A percentile compares a stretch with the other conserved stretches of the same genome.
Evolutionary conservation across 305 asterid genomes (phyloP).

Genomic region (Solanum hybrid): DNA sequence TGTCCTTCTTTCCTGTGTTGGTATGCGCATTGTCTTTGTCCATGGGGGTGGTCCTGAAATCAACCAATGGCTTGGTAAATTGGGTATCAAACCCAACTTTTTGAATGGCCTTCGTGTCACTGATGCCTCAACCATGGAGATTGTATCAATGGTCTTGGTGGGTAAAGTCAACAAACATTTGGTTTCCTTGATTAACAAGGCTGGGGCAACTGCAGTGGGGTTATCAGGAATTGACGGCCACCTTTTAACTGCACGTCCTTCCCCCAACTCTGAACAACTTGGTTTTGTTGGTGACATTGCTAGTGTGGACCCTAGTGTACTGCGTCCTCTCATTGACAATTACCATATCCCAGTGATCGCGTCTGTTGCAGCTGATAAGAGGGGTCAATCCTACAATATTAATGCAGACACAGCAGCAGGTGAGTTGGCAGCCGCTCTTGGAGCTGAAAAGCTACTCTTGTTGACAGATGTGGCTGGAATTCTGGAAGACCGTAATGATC

Average conservation of each 20-base stretch:
- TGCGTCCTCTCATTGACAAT: constrained; percentile 53
- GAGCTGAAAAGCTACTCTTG: constrained; percentile 76
- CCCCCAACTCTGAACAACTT: constrained; percentile 41
- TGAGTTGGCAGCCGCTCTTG: constrained; percentile 69
- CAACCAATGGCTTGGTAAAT: constrained; percentile 64
- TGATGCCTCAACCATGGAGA: constrained; percentile 81
- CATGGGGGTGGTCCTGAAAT: constrained; percentile 96
- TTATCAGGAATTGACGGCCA: constrained; percentile 77
- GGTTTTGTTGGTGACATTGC: constrained; percentile 89
- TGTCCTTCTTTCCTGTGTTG: constrained; percentile 79
- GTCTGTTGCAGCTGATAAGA: constrained; percentile 61
- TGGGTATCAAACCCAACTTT: constrained; percentile 62
- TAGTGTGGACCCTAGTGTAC: constrained; percentile 55
- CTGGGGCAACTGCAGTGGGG: constrained; percentile 88
- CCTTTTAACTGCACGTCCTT: constrained; percentile 65
- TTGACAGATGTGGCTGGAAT: constrained; percentile 80
- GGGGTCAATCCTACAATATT: constrained; percentile 59
- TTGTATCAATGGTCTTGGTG: constrained; percentile 78
- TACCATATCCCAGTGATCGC: constrained; percentile 79
- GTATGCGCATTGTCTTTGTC: constrained; percentile 67
- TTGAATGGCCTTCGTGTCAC: constrained; percentile 78
- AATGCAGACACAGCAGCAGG: constrained; percentile 90
- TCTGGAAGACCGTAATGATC: constrained; percentile 43
- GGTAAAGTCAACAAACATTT: constrained; percentile 75
- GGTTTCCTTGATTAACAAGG: constrained; percentile 71